Percentiles rank a stretch among this genome's conserved stretches.
These are phyloP conservation scores for Umbelopsis sp. DNA, from an alignment of 192 early-diverging fungal genomes.

Conservation along the genomic window DNA sequence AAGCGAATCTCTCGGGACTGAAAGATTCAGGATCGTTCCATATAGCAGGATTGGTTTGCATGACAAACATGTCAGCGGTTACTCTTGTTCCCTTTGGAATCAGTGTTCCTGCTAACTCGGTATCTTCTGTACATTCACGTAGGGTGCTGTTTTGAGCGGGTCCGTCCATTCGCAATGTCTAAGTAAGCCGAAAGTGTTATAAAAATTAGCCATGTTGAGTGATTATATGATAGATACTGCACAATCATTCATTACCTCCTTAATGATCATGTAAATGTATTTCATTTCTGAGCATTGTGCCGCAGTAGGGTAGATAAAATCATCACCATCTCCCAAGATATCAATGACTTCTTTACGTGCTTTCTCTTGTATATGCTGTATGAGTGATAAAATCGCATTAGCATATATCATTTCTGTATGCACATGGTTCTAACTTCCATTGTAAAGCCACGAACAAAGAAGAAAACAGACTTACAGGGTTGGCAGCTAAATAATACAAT, in stretches of 20 bases:
- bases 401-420: too few relatives aligned
- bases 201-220: too few relatives aligned
- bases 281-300: constrained; percentile 53
- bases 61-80: not conserved
- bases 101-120: not conserved
- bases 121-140: constrained; percentile 7
- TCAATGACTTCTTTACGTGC: constrained; percentile 22
- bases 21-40: constrained; percentile 19
- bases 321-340: constrained; percentile 16
- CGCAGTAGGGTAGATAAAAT: constrained; percentile 30
- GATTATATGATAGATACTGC: too few relatives aligned
- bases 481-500: constrained; percentile 21
- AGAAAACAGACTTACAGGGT: not conserved
- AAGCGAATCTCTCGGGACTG: constrained; percentile 17
- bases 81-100: constrained; percentile 17
- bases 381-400: not conserved
- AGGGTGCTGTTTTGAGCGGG: not conserved
- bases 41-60: not conserved
- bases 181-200: too few relatives aligned
- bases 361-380: constrained; percentile 19
- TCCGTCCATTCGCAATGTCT: not conserved
- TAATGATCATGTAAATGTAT: constrained; percentile 36
- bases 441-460: too few relatives aligned
- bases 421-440: too few relatives aligned
- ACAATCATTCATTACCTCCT: constrained; percentile 17